Base-by-base conservation (phyloP, 306 rosid genomes). In the Boehmeria nivea region DNA sequence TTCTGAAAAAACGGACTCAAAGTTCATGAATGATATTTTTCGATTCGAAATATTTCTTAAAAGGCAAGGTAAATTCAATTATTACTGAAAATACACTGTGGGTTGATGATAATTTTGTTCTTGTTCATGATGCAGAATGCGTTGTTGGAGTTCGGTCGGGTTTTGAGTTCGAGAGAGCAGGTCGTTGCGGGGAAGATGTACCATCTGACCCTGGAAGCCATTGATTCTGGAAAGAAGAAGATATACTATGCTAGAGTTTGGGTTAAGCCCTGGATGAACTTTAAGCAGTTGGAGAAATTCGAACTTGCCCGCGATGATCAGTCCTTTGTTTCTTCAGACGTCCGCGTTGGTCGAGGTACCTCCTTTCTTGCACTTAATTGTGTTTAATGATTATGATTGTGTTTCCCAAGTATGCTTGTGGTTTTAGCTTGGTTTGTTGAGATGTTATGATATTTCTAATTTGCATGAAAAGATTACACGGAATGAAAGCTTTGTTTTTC, bases 181-280 rank as follows among this genome's bases (percentile, higher is more conserved):
- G 67, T 76, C 59, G 83, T 76, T 42, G 72, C 83, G 1, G 86
- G 85, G 19, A 79, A 46, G 66, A 17, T 79, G 4, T 78, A 79
- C 54, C 56, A 65, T 65, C 70, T 83, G 60, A 73, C 76, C 0
- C 14, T 79, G 24, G 89, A 83, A 63, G 85, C 68, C 24, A 15
- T 69, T 61, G 85, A 83, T 61, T 78, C 65, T 0, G 85, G 78
- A 26, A 54, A 73, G 44, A 79, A 37, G 56, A 70, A 67, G 46
- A 40, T 76, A 50, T 83, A 79, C 15, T 76, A 73, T 48, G 78
- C 89, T 48, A 73, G 74, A 57, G 72, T 79, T 21, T 79, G 85
- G 89, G 81, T 76, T 70, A 70, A 71, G 63, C 85, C 83, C 46
- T 83, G 89, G 89, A 65, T 61, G 70, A 73, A 76, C 68, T 76